Base-by-base conservation (phyloP, 176 grass and related monocot genomes). In the Cenchrus purpureus region DNA sequence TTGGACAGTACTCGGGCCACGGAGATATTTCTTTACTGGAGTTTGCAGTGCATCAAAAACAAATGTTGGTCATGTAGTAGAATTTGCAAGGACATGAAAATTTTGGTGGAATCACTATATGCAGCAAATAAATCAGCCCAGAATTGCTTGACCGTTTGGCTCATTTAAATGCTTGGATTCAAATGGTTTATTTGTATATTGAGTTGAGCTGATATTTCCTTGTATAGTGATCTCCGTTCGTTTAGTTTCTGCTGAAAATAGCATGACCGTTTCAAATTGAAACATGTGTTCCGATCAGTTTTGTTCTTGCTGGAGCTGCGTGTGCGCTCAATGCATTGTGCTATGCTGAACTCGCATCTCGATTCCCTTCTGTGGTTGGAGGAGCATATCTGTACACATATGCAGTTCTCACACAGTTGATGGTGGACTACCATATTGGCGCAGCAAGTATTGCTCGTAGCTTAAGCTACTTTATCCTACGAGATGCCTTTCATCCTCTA, bases 311-410 rank as follows among this genome's bases (percentile, higher is more conserved):
- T 63, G 97, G 97, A 75, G 91, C 89, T 13, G 91, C 97, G 64
- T 94, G 91, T 59, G 87, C 89, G 40, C 86, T 99, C 45, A 96
- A 96, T 87, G 97, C 93, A 12, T 65, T 96, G 83, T 99, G 93
- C 75, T 99, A 99, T 84, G 97, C 97, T 25, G 97, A 98, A 50
- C 76, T 99, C 7, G 90, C 97, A 22, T 95, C 97, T 54, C 97
- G 97, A 42, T 96, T 96, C 51, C 97, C 97, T 50, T 91, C 97
- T 54, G 91, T 99, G 49, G 97, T 99, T 3, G 93, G 97, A 1
- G 97, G 97, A 83, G 97, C 97, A 64, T 99, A 96, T 90, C 11
- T 99, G 57, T 99, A 99, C 78, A 87, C 97, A 0, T 99, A 99
- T 57, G 84, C 93, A 0, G 97, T 96, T 99, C 82, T 99, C 79